A percentile compares a stretch with the other conserved stretches of the same genome.
phyloP scores from a whole-genome alignment of 805 yeast species.

The Metschnikowia lachancei region DNA sequence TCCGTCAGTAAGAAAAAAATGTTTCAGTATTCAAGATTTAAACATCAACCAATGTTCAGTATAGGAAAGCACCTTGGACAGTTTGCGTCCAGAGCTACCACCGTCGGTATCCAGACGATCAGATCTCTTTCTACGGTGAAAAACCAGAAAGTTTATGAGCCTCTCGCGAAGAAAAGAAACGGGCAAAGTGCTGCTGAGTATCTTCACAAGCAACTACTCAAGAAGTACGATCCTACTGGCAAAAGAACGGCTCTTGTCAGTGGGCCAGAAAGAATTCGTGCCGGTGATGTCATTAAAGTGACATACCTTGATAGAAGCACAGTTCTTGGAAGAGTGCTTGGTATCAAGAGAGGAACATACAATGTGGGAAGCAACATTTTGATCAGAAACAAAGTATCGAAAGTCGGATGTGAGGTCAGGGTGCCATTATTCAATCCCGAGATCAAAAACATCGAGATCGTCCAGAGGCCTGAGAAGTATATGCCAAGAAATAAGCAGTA shows the following conservation, averaged over 20 bases:
- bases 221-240: slow-evolving; percentile 69
- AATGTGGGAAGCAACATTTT: slow-evolving; percentile 73
- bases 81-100: slow-evolving; percentile 1
- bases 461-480: slow-evolving; percentile 70
- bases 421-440: slow-evolving; percentile 80
- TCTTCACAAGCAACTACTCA: slow-evolving; percentile 50
- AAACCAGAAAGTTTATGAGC: slow-evolving; percentile 42
- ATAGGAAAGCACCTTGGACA: slow-evolving; percentile 6
- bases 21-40: background rate
- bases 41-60: slow-evolving; percentile 9
- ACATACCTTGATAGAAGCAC: slow-evolving; percentile 65
- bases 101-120: slow-evolving; percentile 1
- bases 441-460: slow-evolving; percentile 70
- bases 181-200: slow-evolving; percentile 46
- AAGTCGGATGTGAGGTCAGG: slow-evolving; percentile 81
- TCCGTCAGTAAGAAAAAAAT: slow-evolving; percentile 1
- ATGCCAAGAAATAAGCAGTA: slow-evolving; percentile 80
- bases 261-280: slow-evolving; percentile 50
- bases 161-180: slow-evolving; percentile 47
- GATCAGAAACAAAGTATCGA: slow-evolving; percentile 76
- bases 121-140: slow-evolving; percentile 6
- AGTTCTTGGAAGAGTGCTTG: slow-evolving; percentile 76
- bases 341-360: slow-evolving; percentile 59
- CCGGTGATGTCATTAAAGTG: slow-evolving; percentile 82
- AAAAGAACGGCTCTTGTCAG: slow-evolving; percentile 57